Evolutionary conservation across 192 early-diverging fungal species (phyloP).

Genomic region (Coemansia sp.): DNA sequence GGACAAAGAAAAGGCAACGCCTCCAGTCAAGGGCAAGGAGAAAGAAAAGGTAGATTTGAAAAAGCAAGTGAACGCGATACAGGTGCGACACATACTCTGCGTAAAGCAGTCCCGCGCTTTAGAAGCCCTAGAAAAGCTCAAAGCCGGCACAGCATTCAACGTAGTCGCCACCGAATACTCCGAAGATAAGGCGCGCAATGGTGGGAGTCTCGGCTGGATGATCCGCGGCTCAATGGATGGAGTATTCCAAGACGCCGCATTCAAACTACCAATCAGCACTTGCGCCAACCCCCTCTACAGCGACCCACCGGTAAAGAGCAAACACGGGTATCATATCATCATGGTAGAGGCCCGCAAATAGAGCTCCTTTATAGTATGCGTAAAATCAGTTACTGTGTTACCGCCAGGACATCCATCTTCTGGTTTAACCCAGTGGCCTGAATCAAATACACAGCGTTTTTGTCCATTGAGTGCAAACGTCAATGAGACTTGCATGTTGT

Average conservation of each 20-base stretch:
- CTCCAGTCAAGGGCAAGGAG: background rate
- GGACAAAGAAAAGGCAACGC: background rate
- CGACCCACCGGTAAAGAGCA: slow-evolving; percentile 68
- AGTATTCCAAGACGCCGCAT: slow-evolving; percentile 78
- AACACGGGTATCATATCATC: slow-evolving; percentile 81
- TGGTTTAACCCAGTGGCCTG: slow-evolving; percentile 34
- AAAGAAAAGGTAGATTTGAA: slow-evolving; percentile 43
- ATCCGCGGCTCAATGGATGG: slow-evolving; percentile 72
- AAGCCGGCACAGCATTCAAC: slow-evolving; percentile 61
- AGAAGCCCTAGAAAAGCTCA: slow-evolving; percentile 67
- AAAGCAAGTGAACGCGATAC: slow-evolving; percentile 58
- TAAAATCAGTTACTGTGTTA: slow-evolving; percentile 27
- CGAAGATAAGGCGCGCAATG: slow-evolving; percentile 81
- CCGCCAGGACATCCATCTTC: slow-evolving; percentile 50
- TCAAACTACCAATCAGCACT: slow-evolving; percentile 67
- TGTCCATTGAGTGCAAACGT: slow-evolving; percentile 39
- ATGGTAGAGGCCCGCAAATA: slow-evolving; percentile 73
- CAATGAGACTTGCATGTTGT: slow-evolving; percentile 25
- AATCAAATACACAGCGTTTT: slow-evolving; percentile 40
- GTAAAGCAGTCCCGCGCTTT: slow-evolving; percentile 74
- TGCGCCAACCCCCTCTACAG: slow-evolving; percentile 66
- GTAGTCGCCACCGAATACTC: slow-evolving; percentile 71
- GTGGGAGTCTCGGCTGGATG: slow-evolving; percentile 81
- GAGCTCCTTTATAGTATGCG: slow-evolving; percentile 20
- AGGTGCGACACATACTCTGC: slow-evolving; percentile 81